A percentile compares a stretch with the other conserved stretches of the same genome.
These are phyloP conservation scores for Melampsora abietis-canadensis DNA, from an alignment of 1,284 basidiomycete genomes.

Conservation along the genomic window DNA sequence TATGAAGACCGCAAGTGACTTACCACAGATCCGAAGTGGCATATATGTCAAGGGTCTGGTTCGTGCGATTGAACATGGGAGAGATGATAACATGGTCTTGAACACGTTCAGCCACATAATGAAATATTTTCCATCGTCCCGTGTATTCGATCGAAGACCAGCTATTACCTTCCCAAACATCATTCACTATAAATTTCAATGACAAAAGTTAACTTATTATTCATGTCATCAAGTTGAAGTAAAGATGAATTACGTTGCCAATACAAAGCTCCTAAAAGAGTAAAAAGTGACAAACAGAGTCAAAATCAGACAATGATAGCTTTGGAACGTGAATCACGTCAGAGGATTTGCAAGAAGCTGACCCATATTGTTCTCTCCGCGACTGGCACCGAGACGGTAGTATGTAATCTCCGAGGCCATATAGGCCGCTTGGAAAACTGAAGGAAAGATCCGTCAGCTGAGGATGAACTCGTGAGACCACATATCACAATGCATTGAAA, in stretches of 20 bases:
- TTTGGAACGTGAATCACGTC: slow-evolving; percentile 16
- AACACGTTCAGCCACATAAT: slow-evolving; percentile 59
- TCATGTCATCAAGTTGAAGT: background rate
- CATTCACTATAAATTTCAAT: slow-evolving; percentile 56
- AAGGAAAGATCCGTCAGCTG: slow-evolving; percentile 60
- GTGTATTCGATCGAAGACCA: slow-evolving; percentile 65
- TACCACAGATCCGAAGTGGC: slow-evolving; percentile 59
- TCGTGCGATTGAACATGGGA: slow-evolving; percentile 59
- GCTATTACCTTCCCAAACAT: slow-evolving; percentile 65
- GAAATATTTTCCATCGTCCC: slow-evolving; percentile 64
- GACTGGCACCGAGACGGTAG: slow-evolving; percentile 62
- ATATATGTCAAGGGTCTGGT: slow-evolving; percentile 59
- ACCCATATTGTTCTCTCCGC: slow-evolving; percentile 63
- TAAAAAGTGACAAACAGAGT: background rate
- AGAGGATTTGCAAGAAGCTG: slow-evolving; percentile 52
- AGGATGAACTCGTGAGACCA: slow-evolving; percentile 56
- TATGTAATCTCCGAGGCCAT: slow-evolving; percentile 63
- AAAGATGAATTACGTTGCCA: slow-evolving; percentile 46
- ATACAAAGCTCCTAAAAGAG: slow-evolving; percentile 47
- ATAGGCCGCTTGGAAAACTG: slow-evolving; percentile 60
- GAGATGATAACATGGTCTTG: slow-evolving; percentile 61
- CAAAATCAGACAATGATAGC: background rate
- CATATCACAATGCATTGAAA: slow-evolving; percentile 57
- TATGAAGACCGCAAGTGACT: background rate
- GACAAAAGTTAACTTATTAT: background rate